Evolutionary conservation across 208 protist genomes (phyloP).

Genomic region (Trypanosomatidae sp.): DNA sequence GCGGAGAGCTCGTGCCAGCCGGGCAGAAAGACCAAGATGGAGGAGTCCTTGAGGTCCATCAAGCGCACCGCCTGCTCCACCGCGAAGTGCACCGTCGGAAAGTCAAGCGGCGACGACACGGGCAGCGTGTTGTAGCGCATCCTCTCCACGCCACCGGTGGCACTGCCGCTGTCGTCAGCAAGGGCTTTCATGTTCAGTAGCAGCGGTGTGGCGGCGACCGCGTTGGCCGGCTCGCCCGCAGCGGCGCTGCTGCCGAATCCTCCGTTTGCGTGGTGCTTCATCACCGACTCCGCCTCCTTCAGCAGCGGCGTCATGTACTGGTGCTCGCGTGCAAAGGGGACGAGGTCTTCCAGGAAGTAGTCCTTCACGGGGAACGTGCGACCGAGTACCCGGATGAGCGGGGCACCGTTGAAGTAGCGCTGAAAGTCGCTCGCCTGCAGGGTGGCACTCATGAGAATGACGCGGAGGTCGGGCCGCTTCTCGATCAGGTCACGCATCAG

Average conservation of each 20-base stretch:
- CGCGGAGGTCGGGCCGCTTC: conserved; percentile 93
- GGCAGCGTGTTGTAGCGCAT: conserved; percentile 73
- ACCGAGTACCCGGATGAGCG: conserved; percentile 84
- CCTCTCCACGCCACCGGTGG: too few species aligned
- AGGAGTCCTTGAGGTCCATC: conserved; percentile 67
- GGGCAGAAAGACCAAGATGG: conserved; percentile 92
- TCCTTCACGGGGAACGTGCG: conserved; percentile 85
- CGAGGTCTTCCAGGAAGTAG: conserved; percentile 82
- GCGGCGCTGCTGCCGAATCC: too few species aligned
- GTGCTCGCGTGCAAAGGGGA: conserved; percentile 55
- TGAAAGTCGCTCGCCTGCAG: conserved; percentile 88
- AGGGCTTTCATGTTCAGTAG: too few species aligned
- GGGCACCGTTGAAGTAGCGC: conserved; percentile 78
- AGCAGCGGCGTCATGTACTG: conserved; percentile 80
- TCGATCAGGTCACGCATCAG: conserved; percentile 90
- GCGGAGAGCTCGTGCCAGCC: conserved; percentile 92
- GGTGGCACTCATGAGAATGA: conserved; percentile 97
- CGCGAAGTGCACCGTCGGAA: conserved; percentile 73
- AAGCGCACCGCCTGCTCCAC: conserved; percentile 78
- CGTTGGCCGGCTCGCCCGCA: too few species aligned
- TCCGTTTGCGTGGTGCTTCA: too few species aligned
- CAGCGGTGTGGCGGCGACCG: too few species aligned
- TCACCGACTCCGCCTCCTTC: too few species aligned
- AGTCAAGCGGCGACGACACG: conserved; percentile 77
- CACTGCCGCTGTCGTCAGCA: too few species aligned